Conservation (phyloP, 495 filamentous ascomycete species). For the Hypoxylon crocopeplum region DNA sequence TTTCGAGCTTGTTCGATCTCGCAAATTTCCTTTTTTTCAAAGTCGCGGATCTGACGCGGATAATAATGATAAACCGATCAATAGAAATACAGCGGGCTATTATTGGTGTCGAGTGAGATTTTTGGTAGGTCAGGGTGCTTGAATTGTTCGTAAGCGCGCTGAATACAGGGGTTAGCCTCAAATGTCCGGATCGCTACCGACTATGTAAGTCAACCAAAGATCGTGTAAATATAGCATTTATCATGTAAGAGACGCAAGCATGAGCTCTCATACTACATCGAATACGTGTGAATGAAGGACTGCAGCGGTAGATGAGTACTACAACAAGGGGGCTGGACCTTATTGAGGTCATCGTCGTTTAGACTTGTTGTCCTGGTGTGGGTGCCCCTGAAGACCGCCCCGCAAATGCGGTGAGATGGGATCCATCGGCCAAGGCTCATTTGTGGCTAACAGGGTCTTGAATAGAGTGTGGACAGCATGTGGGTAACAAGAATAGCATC, state of each 20-base stretch:
- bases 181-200: not conserved
- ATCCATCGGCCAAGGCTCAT: conserved; percentile 27
- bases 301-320: too few relatives aligned
- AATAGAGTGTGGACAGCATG: too few relatives aligned
- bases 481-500: conserved; percentile 27
- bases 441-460: conserved; percentile 1
- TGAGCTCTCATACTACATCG: too few relatives aligned
- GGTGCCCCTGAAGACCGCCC: conserved; percentile 1
- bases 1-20: conserved; percentile 3
- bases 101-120: conserved; percentile 13
- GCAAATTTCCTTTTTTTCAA: not conserved
- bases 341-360: conserved; percentile 7
- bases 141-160: conserved; percentile 17
- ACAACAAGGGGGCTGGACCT: not conserved
- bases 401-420: conserved; percentile 35
- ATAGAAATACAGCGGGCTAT: conserved; percentile 12
- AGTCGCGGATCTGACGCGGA: not conserved
- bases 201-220: too few relatives aligned
- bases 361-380: not conserved
- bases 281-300: too few relatives aligned
- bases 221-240: conserved; percentile 19
- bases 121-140: not conserved
- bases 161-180: conserved; percentile 22
- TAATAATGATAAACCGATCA: conserved; percentile 8
- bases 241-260: too few relatives aligned